phyloP scores from a whole-genome alignment of 805 yeast species.

The Candida hispaniensis region DNA sequence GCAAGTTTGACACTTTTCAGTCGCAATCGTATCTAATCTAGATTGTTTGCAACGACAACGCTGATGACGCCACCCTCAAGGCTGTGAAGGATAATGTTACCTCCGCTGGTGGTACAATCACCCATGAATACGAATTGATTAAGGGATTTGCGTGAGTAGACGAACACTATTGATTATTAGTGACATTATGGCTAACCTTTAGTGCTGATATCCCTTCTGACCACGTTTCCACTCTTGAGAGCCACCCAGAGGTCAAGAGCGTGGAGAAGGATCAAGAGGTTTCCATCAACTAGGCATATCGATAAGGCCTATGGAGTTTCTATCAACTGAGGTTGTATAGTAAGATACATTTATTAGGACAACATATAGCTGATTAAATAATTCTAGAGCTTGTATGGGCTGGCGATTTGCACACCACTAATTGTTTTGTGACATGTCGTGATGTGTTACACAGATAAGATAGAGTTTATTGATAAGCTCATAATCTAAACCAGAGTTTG shows the following conservation, averaged over 20 bases:
- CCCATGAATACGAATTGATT: slow-evolving; percentile 16
- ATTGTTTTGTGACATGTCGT: too few relatives aligned
- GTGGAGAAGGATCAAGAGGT: slow-evolving; percentile 13
- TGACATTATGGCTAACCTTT: slow-evolving; percentile 2
- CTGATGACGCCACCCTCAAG: slow-evolving; percentile 16
- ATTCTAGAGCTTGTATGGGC: too few relatives aligned
- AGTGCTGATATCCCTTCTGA: slow-evolving; percentile 14
- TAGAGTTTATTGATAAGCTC: too few relatives aligned
- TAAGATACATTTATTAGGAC: background rate
- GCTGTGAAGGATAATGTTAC: slow-evolving; percentile 15
- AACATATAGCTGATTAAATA: too few relatives aligned
- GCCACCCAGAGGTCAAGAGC: slow-evolving; percentile 15
- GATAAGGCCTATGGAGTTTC: slow-evolving; percentile 1
- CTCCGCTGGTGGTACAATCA: slow-evolving; percentile 20
- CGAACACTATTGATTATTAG: background rate
- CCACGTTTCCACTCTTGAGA: slow-evolving; percentile 16
- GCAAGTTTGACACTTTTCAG: too few relatives aligned
- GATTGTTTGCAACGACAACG: slow-evolving; percentile 28
- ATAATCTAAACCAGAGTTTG: too few relatives aligned
- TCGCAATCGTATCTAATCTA: too few relatives aligned
- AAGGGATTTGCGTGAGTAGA: slow-evolving; percentile 14
- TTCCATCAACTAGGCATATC: slow-evolving; percentile 13
- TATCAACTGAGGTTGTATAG: background rate
- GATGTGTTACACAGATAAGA: too few relatives aligned
- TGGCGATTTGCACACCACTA: too few relatives aligned